Percentiles rank a stretch among this genome's conserved stretches.
These are phyloP conservation scores for Aspergillus eucalypticola DNA, from an alignment of 2,329 filamentous ascomycete genomes.

Conservation along the genomic window DNA sequence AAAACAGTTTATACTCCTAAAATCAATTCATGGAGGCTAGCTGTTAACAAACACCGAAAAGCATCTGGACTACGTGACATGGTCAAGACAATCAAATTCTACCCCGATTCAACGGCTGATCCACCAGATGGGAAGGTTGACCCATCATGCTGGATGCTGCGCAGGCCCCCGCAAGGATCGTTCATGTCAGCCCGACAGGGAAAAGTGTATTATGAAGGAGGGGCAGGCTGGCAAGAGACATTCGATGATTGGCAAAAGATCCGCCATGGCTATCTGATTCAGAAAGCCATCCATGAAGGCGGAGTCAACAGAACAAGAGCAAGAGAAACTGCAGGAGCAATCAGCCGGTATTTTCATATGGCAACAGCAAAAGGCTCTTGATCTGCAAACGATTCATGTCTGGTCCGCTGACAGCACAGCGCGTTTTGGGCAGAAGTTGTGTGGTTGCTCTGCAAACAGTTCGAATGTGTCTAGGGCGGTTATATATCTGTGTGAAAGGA, in stretches of 20 bases:
- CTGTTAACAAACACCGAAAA: conserved; percentile 38
- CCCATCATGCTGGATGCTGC: conserved; percentile 43
- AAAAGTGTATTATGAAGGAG: conserved; percentile 43
- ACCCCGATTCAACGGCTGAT: conserved; percentile 40
- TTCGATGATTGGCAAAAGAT: conserved; percentile 43
- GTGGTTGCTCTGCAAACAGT: not conserved
- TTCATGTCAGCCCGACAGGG: conserved; percentile 37
- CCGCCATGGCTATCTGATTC: conserved; percentile 37
- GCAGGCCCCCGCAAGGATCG: conserved; percentile 42
- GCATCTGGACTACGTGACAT: conserved; percentile 31
- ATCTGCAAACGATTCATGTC: not conserved
- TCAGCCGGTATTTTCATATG: conserved; percentile 23
- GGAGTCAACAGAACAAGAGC: conserved; percentile 36
- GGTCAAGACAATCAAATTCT: conserved; percentile 34
- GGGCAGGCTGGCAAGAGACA: conserved; percentile 42
- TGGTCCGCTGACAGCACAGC: not conserved
- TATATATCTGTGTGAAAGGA: not conserved
- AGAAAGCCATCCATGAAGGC: conserved; percentile 39
- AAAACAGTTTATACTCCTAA: conserved; percentile 29
- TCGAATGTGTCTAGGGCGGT: not conserved
- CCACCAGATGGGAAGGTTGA: conserved; percentile 42
- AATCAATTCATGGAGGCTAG: conserved; percentile 43
- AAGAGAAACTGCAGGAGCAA: conserved; percentile 29
- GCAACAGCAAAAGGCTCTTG: conserved; percentile 14
- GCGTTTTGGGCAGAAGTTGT: not conserved